These are phyloP conservation scores for Isoetes engelmannii DNA, from an alignment of 83 land plant genomes.

Conservation along the genomic window DNA sequence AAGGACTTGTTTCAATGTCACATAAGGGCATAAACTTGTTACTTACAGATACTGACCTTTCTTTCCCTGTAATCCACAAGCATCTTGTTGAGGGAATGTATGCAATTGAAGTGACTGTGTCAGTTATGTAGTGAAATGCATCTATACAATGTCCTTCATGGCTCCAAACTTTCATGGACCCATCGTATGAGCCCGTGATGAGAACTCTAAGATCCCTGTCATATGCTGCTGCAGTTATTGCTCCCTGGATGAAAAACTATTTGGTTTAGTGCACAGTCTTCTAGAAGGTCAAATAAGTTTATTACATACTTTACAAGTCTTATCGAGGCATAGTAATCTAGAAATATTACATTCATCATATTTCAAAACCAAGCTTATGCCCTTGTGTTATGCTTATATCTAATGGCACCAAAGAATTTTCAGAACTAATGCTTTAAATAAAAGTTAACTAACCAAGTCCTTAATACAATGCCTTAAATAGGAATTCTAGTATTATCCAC, in stretches of 20 bases:
- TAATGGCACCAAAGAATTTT: background rate
- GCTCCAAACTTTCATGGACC: slow-evolving; percentile 30
- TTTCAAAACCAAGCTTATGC: background rate
- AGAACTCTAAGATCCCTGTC: slow-evolving; percentile 21
- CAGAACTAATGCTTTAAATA: no score
- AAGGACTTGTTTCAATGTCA: no score
- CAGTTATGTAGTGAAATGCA: slow-evolving; percentile 18
- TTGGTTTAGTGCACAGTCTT: background rate
- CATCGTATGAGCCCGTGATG: slow-evolving; percentile 32
- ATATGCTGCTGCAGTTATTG: slow-evolving; percentile 27
- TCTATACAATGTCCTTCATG: slow-evolving; percentile 35
- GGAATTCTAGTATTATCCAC: no score
- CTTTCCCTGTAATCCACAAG: slow-evolving; percentile 28
- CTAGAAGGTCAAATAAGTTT: background rate
- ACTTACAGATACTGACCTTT: slow-evolving; percentile 6
- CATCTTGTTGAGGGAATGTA: slow-evolving; percentile 28
- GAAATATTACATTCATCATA: background rate
- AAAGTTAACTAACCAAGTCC: no score
- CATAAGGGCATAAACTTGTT: no score
- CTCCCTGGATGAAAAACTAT: slow-evolving; percentile 23
- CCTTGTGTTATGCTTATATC: background rate
- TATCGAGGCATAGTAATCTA: background rate
- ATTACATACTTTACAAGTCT: background rate
- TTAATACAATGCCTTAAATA: no score
- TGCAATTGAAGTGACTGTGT: slow-evolving; percentile 29